Base-by-base conservation (phyloP, 2,329 filamentous ascomycete species). In the Nothopassalora personata region DNA sequence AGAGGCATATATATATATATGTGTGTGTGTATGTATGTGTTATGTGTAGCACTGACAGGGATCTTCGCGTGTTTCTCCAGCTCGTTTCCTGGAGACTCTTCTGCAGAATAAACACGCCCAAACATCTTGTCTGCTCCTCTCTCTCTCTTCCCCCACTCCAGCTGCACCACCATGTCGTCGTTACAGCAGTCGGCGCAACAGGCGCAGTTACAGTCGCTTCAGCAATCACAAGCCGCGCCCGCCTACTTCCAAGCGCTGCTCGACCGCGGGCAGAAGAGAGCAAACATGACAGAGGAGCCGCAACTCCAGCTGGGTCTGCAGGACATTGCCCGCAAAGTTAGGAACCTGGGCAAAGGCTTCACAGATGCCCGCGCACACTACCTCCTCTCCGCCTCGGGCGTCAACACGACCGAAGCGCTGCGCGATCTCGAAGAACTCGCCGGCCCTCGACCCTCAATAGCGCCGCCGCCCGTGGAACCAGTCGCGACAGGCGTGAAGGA, bases 271-370 rank as follows among this genome's bases (percentile, higher is more conserved):
- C 84, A 81, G 70, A 87, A 86, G 73, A 86, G 90, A 63, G 83
- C 86, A 87, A 64, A 45, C 50, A 81, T 85, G 59, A 83, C 83
- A 66, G 90, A 97, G 60, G 81, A 99, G 49, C 93, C 94, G 6
- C 89, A 87, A 70, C 81, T 99, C 64, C 92, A 97, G 75, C 83
- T 99, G 56, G 93, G 94, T 23, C 81, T 99, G 33, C 90, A 91
- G 59, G 94, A 99, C 76, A 88, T 99, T 68, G 82, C 85, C 59
- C 80, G 85, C 65, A 85, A 81, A 81, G 94, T 80, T 77, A 90
- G 83, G 80, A 92, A 81, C 66, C 81, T 99, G 66, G 88, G 86
- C 69, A 86, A 88, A 73, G 85, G 95, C 27, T 64, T 65, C 58
- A 66, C 59, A 18, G 64, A 67, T 61, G 79, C 72, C 59, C 83